Conservation (phyloP, 2,329 filamentous ascomycete genomes). For the Hymenotorrendiella dingleyae region DNA sequence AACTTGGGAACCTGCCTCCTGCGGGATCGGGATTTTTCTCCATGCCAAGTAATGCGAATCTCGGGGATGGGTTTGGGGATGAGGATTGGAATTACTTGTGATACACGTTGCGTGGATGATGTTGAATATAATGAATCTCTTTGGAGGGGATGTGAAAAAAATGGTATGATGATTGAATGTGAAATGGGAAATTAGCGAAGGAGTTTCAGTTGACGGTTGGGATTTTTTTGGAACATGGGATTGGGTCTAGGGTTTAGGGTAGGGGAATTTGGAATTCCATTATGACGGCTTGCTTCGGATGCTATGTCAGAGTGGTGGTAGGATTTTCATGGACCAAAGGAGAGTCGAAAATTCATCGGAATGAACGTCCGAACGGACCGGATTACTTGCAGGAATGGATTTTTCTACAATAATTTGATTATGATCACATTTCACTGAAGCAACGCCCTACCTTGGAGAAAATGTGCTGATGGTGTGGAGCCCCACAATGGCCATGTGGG, state of each 20-base stretch:
- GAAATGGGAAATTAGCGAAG: conserved; percentile 3
- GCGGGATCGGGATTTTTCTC: conserved; percentile 2
- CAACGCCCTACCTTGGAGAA: too few relatives aligned
- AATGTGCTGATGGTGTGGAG: too few relatives aligned
- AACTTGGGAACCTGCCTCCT: neutral
- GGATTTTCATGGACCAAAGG: too few relatives aligned
- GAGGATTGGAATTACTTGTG: conserved; percentile 8
- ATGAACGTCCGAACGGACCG: too few relatives aligned
- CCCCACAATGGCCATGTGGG: too few relatives aligned
- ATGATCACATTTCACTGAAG: too few relatives aligned
- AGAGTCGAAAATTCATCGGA: too few relatives aligned
- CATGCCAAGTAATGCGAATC: conserved; percentile 1
- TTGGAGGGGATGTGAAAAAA: neutral
- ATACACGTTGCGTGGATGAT: neutral
- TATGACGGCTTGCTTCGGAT: too few relatives aligned
- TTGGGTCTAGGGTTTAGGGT: too few relatives aligned
- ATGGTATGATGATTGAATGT: conserved; percentile 1
- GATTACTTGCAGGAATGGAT: too few relatives aligned
- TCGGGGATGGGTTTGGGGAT: conserved; percentile 2
- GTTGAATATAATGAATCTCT: neutral
- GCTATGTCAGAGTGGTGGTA: too few relatives aligned
- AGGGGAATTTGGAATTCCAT: neutral
- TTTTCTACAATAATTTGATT: too few relatives aligned
- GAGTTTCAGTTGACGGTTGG: conserved; percentile 1
- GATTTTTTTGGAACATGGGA: neutral